Percentiles rank a stretch among this genome's conserved stretches.
Evolutionary conservation across 495 filamentous ascomycete species (phyloP).

Genomic region (Chaetomidium leptoderma): DNA sequence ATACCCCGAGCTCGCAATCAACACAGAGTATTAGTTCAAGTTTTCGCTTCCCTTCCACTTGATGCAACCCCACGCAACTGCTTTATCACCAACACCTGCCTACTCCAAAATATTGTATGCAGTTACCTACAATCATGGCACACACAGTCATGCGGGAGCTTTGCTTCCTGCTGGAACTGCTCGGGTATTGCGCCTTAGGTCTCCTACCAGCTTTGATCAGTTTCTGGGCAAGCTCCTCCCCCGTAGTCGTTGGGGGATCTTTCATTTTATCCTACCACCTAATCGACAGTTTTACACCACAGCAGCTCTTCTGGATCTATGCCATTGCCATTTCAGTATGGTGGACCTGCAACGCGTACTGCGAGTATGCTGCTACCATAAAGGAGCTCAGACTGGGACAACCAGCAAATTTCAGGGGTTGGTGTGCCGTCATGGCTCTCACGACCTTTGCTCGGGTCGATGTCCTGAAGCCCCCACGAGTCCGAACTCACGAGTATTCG

Average conservation of each 20-base stretch:
- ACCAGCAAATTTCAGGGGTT: not conserved
- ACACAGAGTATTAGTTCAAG: too few species aligned
- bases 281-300: not conserved
- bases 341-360: not conserved
- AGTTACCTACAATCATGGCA: too few species aligned
- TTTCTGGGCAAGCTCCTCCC: not conserved
- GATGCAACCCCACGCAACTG: too few species aligned
- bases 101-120: too few species aligned
- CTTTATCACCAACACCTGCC: too few species aligned
- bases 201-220: not conserved
- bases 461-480: not conserved
- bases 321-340: not conserved
- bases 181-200: not conserved
- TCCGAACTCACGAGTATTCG: not conserved
- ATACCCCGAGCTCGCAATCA: too few species aligned
- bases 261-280: too few species aligned
- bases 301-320: not conserved
- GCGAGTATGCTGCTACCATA: not conserved
- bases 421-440: not conserved
- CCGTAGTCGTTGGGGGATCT: not conserved
- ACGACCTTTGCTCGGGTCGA: not conserved
- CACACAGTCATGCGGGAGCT: not conserved
- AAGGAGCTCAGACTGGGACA: not conserved
- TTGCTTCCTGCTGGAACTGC: not conserved
- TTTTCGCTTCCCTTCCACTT: too few species aligned